Evolutionary conservation across 768 basidiomycete species (phyloP).

Genomic region (Leccinum disarticulatum): DNA sequence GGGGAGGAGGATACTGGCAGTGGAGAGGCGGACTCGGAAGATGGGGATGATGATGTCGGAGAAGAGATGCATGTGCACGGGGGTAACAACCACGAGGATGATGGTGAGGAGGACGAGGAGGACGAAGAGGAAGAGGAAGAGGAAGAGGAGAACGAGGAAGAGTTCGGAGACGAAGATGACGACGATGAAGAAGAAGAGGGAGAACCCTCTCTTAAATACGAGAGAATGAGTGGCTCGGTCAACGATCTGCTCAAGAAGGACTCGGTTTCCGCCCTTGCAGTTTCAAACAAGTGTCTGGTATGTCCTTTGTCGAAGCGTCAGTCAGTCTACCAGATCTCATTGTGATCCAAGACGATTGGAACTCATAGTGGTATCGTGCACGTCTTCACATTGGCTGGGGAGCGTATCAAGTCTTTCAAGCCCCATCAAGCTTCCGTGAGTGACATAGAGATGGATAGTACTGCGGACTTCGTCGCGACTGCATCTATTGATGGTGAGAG

Average conservation of each 20-base stretch:
- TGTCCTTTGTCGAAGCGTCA: slow-evolving; percentile 3
- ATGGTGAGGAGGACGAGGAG: slow-evolving; percentile 11
- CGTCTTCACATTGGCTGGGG: slow-evolving; percentile 74
- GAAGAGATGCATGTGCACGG: slow-evolving; percentile 1
- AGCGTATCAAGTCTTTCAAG: slow-evolving; percentile 84
- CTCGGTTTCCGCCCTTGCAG: slow-evolving; percentile 78
- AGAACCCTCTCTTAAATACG: slow-evolving; percentile 91
- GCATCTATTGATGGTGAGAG: slow-evolving; percentile 88
- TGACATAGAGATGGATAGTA: slow-evolving; percentile 81
- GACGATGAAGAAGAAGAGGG: slow-evolving; percentile 79
- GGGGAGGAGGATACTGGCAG: slow-evolving; percentile 6
- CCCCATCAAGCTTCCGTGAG: slow-evolving; percentile 86
- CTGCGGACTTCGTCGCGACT: slow-evolving; percentile 87
- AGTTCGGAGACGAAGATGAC: slow-evolving; percentile 49
- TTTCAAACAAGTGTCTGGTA: slow-evolving; percentile 75
- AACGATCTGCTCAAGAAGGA: slow-evolving; percentile 86
- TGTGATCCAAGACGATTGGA: slow-evolving; percentile 67
- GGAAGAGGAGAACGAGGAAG: slow-evolving; percentile 32
- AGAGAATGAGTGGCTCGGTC: slow-evolving; percentile 69
- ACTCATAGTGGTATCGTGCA: slow-evolving; percentile 94
- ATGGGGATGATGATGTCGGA: neutral
- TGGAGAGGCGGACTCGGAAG: slow-evolving; percentile 7
- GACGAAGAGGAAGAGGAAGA: slow-evolving; percentile 18
- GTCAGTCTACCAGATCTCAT: neutral
- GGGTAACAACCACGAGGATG: slow-evolving; percentile 2